A percentile compares a stretch with the other conserved stretches of the same genome.
These are phyloP conservation scores for Viridothelium virens DNA, from an alignment of 495 filamentous ascomycete species.

Conservation along the genomic window DNA sequence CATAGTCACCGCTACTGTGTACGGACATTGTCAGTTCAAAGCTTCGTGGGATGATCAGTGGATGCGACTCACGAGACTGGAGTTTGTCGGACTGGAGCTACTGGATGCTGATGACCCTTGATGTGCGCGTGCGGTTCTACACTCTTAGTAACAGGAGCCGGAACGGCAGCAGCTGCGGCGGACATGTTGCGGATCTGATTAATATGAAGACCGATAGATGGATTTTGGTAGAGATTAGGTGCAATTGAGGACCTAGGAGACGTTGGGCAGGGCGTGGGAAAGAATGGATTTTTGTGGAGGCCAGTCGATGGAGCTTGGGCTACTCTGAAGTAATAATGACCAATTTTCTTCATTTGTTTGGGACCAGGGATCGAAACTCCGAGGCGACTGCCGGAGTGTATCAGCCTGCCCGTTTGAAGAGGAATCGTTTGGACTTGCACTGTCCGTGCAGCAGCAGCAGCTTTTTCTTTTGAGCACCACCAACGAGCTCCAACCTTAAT, in stretches of 20 bases:
- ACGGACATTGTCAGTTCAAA: not conserved
- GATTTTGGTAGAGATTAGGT: not conserved
- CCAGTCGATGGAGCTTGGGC: not conserved
- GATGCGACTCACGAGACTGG: constrained; percentile 15
- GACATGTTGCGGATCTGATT: constrained; percentile 5
- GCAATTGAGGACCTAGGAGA: not conserved
- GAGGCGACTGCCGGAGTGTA: not conserved
- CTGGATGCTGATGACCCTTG: constrained; percentile 22
- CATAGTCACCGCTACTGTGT: constrained; percentile 38
- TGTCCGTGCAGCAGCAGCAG: not conserved
- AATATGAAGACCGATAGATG: not conserved
- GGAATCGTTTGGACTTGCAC: not conserved
- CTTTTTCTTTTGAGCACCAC: constrained; percentile 1
- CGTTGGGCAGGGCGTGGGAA: not conserved
- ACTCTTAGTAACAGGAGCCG: not conserved
- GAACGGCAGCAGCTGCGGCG: not conserved
- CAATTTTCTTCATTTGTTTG: constrained; percentile 1
- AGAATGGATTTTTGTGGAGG: not conserved
- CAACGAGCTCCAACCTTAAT: not conserved
- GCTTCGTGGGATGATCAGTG: not conserved
- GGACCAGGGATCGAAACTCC: constrained; percentile 2
- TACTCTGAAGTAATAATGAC: not conserved
- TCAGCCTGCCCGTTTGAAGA: not conserved
- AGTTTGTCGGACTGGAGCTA: constrained; percentile 11
- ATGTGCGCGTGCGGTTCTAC: constrained; percentile 29